These are phyloP conservation scores for Persicaria tinctoria DNA, from an alignment of 148 eudicot species.

Conservation along the genomic window DNA sequence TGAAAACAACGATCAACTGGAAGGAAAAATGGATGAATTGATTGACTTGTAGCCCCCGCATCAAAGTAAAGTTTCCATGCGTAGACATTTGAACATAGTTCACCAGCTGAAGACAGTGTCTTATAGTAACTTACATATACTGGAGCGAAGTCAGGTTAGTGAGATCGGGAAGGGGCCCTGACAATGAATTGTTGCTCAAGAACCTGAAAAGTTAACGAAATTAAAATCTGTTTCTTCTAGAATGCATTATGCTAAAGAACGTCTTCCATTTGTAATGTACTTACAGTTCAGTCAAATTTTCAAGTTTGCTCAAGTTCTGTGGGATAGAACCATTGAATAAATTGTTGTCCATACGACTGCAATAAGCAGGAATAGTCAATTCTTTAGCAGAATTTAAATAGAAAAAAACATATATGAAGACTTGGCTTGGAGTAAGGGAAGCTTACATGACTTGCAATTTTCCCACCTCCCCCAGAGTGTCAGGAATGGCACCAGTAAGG, in stretches of 20 bases:
- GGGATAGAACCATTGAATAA: conserved; percentile 52
- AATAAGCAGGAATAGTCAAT: background rate
- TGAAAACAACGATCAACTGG: background rate
- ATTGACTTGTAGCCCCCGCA: background rate
- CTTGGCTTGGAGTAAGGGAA: conserved; percentile 6
- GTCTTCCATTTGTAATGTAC: conserved; percentile 13
- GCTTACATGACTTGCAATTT: conserved; percentile 65
- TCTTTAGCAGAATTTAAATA: background rate
- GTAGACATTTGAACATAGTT: background rate
- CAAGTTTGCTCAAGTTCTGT: conserved; percentile 43
- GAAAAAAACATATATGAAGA: background rate
- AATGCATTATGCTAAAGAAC: background rate
- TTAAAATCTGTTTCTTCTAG: background rate
- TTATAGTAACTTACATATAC: conserved; percentile 10
- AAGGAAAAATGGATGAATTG: background rate
- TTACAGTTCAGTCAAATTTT: conserved; percentile 53
- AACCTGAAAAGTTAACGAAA: conserved; percentile 30
- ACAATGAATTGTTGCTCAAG: conserved; percentile 58
- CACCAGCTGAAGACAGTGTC: background rate
- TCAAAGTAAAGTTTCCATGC: background rate
- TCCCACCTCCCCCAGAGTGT: conserved; percentile 42
- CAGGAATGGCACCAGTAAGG: conserved; percentile 55
- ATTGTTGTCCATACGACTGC: conserved; percentile 79
- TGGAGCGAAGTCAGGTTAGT: conserved; percentile 42
- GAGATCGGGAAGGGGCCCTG: conserved; percentile 60